A percentile compares a stretch with the other conserved stretches of the same genome.
Evolutionary conservation across 2,329 filamentous ascomycete species (phyloP).

Genomic region (Aureobasidium leucospermi): DNA sequence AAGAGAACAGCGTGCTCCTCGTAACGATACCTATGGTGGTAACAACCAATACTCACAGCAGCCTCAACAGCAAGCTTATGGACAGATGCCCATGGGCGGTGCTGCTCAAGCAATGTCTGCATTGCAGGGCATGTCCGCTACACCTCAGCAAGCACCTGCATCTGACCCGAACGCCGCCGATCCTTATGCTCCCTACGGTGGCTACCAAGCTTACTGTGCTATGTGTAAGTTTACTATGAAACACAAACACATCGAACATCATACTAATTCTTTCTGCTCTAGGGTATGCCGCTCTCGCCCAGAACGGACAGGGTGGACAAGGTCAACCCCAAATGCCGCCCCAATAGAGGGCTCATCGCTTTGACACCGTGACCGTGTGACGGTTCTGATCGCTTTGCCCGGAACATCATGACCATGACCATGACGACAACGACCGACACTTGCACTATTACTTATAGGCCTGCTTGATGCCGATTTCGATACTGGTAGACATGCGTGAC

Average conservation of each 20-base stretch:
- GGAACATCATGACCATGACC: not conserved
- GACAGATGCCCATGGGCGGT: conserved; percentile 14
- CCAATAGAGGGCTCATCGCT: conserved; percentile 3
- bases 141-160: conserved; percentile 28
- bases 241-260: not conserved
- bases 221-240: conserved; percentile 47
- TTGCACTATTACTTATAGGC: conserved; percentile 3
- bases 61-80: conserved; percentile 33
- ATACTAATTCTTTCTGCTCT: not conserved
- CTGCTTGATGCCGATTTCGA: conserved; percentile 12
- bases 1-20: conserved; percentile 19
- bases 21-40: conserved; percentile 27
- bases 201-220: conserved; percentile 71
- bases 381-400: conserved; percentile 2
- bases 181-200: conserved; percentile 70
- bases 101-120: conserved; percentile 14
- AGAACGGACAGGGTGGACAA: conserved; percentile 38
- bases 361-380: conserved; percentile 14
- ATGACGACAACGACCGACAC: not conserved
- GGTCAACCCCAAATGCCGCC: conserved; percentile 14
- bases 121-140: conserved; percentile 17
- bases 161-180: conserved; percentile 48
- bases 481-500: conserved; percentile 15
- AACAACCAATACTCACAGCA: conserved; percentile 24
- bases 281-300: conserved; percentile 57